A percentile compares a stretch with the other conserved stretches of the same genome.
Evolutionary conservation across 129 eudicot species (phyloP).

Genomic region (Ambrosia artemisiifolia): DNA sequence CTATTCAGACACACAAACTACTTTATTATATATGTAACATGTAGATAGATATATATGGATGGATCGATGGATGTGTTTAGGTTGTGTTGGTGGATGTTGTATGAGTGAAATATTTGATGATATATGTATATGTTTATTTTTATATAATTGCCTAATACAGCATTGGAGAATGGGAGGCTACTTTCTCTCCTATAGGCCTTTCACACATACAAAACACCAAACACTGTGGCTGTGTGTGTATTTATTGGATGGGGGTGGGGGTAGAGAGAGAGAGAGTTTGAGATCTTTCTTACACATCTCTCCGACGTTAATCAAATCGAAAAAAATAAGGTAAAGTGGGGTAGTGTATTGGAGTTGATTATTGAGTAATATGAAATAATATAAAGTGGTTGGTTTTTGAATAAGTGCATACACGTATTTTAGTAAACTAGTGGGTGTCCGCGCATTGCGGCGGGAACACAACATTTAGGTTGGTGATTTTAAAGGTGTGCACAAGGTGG

Average conservation of each 20-base stretch:
- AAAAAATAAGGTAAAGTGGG: constrained; percentile 34
- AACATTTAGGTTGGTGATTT: no score
- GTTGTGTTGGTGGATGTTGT: constrained; percentile 36
- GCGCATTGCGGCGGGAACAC: no score
- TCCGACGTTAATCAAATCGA: constrained; percentile 95
- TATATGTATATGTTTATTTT: constrained; percentile 7
- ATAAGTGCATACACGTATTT: not conserved
- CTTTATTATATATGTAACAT: not conserved
- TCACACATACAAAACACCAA: not conserved
- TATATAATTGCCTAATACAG: constrained; percentile 33
- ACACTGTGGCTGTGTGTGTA: constrained; percentile 5
- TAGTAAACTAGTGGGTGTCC: no score
- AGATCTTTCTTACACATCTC: constrained; percentile 52
- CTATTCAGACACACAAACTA: not conserved
- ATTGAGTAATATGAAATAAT: constrained; percentile 4
- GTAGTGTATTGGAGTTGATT: not conserved
- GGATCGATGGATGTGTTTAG: not conserved
- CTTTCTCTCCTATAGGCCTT: constrained; percentile 5
- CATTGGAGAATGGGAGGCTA: constrained; percentile 34
- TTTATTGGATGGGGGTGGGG: not conserved
- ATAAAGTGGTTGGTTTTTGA: not conserved
- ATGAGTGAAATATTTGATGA: constrained; percentile 12
- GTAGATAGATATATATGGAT: not conserved
- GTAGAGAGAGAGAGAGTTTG: constrained; percentile 17
- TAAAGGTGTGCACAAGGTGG: no score